phyloP scores from a whole-genome alignment of 2,329 filamentous ascomycete genomes.

The Fulvia fulva region DNA sequence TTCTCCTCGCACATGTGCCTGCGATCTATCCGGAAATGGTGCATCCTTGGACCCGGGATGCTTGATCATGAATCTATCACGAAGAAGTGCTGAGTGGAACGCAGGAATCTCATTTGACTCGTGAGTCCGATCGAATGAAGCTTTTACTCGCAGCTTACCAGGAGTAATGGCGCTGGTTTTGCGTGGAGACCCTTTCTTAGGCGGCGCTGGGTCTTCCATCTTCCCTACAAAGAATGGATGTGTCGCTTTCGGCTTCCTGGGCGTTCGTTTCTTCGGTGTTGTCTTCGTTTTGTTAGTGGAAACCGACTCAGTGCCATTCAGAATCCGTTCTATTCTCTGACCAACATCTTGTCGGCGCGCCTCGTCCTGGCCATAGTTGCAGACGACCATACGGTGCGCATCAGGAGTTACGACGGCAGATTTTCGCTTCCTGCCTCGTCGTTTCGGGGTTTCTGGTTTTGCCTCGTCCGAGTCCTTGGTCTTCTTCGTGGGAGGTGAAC shows the following conservation, averaged over 20 bases:
- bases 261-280: constrained; percentile 22
- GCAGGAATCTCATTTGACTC: constrained; percentile 19
- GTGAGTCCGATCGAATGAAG: constrained; percentile 21
- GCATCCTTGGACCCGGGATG: constrained; percentile 64
- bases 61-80: constrained; percentile 44
- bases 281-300: neutral
- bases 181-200: constrained; percentile 27
- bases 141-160: constrained; percentile 40
- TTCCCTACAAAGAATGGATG: constrained; percentile 67
- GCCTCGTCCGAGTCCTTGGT: constrained; percentile 14
- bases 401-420: constrained; percentile 15
- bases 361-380: constrained; percentile 53
- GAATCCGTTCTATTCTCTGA: constrained; percentile 59
- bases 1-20: constrained; percentile 58
- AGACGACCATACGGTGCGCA: constrained; percentile 24
- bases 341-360: constrained; percentile 50
- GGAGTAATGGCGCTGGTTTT: constrained; percentile 43
- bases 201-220: constrained; percentile 25
- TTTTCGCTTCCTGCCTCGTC: constrained; percentile 29
- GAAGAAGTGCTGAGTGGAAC: constrained; percentile 29
- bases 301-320: constrained; percentile 38
- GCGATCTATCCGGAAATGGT: constrained; percentile 66
- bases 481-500: constrained; percentile 39
- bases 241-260: constrained; percentile 35
- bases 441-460: constrained; percentile 21